Conservation (phyloP, 139 green algal genomes). For the Micractinium sp. region DNA sequence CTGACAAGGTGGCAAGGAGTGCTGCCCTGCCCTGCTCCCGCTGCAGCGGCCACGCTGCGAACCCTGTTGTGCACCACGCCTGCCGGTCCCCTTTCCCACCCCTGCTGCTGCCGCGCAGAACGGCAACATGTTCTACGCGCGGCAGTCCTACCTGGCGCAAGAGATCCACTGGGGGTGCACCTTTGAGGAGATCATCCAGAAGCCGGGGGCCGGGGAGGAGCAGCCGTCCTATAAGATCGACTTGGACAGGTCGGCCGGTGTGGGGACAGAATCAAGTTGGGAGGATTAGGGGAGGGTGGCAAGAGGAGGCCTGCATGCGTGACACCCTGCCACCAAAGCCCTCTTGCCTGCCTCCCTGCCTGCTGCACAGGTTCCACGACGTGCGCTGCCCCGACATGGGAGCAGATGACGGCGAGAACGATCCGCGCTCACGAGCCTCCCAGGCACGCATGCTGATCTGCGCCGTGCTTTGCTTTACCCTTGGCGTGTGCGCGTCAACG, state of each 20-base stretch:
- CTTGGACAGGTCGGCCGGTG: conserved; percentile 52
- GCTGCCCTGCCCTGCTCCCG: no score
- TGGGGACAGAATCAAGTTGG: no score
- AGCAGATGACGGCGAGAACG: background rate
- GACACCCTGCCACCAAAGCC: no score
- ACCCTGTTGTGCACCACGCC: background rate
- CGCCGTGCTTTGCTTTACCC: background rate
- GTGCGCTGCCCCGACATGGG: conserved; percentile 5
- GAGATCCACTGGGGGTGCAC: conserved; percentile 77
- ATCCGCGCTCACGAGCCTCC: background rate
- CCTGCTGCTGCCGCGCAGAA: conserved; percentile 36
- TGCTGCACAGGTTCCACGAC: background rate
- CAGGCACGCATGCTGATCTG: background rate
- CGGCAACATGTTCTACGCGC: conserved; percentile 79
- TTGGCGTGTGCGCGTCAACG: no score
- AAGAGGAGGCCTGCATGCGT: no score
- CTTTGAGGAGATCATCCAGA: conserved; percentile 60
- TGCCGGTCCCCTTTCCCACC: background rate
- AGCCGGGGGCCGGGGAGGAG: conserved; percentile 33
- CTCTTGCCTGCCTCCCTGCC: background rate
- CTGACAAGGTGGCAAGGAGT: no score
- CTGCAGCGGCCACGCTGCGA: no score
- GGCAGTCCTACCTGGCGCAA: conserved; percentile 76
- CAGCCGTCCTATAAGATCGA: conserved; percentile 63
- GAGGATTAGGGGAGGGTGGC: no score